These are phyloP conservation scores for Escovopsis sp. DNA, from an alignment of 2,329 filamentous ascomycete species.

Conservation along the genomic window DNA sequence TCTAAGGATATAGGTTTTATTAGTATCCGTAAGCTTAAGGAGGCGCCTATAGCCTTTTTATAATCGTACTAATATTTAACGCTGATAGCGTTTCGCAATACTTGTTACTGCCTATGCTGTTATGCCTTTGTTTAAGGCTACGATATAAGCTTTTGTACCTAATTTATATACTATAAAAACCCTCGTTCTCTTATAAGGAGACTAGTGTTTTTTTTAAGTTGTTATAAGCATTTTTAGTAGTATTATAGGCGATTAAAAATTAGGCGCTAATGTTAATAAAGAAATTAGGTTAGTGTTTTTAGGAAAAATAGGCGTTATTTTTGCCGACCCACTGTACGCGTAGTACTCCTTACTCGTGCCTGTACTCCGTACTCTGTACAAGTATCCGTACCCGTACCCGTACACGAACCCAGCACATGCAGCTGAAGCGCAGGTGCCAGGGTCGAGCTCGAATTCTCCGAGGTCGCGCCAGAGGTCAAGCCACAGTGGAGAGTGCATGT, in stretches of 20 bases:
- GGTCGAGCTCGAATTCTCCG: no score
- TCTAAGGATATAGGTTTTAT: constrained; percentile 4
- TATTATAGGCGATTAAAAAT: neutral
- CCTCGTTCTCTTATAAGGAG: neutral
- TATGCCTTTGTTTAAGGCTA: neutral
- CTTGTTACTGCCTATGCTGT: neutral
- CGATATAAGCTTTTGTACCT: neutral
- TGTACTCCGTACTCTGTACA: no score
- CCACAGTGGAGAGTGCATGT: no score
- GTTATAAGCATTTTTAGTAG: neutral
- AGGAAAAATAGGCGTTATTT: no score
- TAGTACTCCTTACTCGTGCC: no score
- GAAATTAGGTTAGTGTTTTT: no score
- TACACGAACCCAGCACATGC: no score
- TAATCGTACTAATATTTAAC: neutral
- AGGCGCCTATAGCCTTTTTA: neutral
- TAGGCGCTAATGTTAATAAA: neutral
- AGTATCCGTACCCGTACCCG: no score
- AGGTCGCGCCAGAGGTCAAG: no score
- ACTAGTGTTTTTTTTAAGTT: neutral
- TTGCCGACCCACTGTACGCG: no score
- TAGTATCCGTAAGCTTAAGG: neutral
- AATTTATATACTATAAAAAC: neutral
- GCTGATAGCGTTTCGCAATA: neutral
- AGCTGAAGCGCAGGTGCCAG: no score